Base-by-base conservation (phyloP, 129 eudicot species). In the Lactuca saligna region DNA sequence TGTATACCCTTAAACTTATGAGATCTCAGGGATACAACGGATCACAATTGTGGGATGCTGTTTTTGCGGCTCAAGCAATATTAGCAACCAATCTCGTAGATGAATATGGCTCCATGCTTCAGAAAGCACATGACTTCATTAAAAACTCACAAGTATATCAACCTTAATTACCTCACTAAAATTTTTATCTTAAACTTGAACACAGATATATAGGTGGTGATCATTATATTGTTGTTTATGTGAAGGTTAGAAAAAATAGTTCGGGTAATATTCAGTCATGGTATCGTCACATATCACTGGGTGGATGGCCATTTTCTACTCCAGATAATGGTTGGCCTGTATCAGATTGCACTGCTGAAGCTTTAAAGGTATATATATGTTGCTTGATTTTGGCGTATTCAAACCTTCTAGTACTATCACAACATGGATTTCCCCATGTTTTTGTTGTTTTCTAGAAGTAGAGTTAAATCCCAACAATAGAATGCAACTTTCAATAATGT, bases 251-350 rank as follows among this genome's bases (percentile, higher is more conserved):
- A 17, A 69, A 78, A 56, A 78, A 87, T 53, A 75, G 85, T 50
- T 58, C 76, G 0, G 82, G 81, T n/a, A 12, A 78, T 69, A 62
- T 75, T 62, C 64, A 65, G 53, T 81, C 63, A 7, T 87, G 86
- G 89, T 81, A 83, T 57, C 93, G 89, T 54, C 93, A 87, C 75
- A 79, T 74, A 54, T 75, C 82, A 14, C 72, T 61, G 34, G 93
- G 93, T 7, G 89, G 84, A n/a, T 87, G 93, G 93, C 81, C 93
- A 38, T 83, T 87, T 78, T 83, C 89, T 6, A 87, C 93, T 8
- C 69, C 78, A 38, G 93, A 83, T 76, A 76, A 83, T 49, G 93
- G 89, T 65, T 87, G 93, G 93, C 80, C 81, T 34, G 82, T 81
- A 11, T 87, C 93, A 57, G 93, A 87, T 81, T 81, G 89, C 62